A percentile compares a stretch with the other conserved stretches of the same genome.
These are phyloP conservation scores for Cyberlindnera mrakii DNA, from an alignment of 805 yeast species.

Conservation along the genomic window DNA sequence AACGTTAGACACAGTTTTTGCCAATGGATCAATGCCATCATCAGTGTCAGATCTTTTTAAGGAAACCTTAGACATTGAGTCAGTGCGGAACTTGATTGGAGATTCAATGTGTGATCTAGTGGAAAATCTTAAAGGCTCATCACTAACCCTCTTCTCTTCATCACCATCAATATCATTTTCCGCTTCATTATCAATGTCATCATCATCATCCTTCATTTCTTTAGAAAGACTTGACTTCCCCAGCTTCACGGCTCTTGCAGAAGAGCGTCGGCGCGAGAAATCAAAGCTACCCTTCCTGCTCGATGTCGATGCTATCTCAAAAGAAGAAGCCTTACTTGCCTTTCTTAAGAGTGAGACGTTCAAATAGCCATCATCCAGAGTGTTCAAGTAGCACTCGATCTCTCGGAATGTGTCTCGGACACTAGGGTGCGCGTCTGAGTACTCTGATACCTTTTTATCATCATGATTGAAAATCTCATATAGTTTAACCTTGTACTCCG, in stretches of 20 bases:
- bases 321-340: conserved; percentile 29
- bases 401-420: conserved; percentile 34
- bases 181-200: conserved; percentile 11
- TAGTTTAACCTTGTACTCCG: conserved; percentile 21
- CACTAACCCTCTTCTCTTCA: not conserved
- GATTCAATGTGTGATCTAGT: not conserved
- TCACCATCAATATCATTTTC: conserved; percentile 4
- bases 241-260: conserved; percentile 6
- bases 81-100: conserved; percentile 16
- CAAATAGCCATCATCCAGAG: conserved; percentile 61
- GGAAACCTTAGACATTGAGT: conserved; percentile 10
- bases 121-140: conserved; percentile 3
- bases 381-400: conserved; percentile 48
- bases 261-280: conserved; percentile 6
- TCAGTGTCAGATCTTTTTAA: conserved; percentile 10
- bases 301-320: not conserved
- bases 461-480: conserved; percentile 20
- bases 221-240: conserved; percentile 22
- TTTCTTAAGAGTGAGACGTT: conserved; percentile 49
- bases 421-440: conserved; percentile 23
- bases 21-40: conserved; percentile 17
- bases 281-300: conserved; percentile 9
- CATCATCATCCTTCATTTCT: conserved; percentile 21
- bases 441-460: conserved; percentile 16
- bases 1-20: not conserved